Base-by-base conservation (phyloP, 352 stramenopile species). In the Phytophthora foliorum region DNA sequence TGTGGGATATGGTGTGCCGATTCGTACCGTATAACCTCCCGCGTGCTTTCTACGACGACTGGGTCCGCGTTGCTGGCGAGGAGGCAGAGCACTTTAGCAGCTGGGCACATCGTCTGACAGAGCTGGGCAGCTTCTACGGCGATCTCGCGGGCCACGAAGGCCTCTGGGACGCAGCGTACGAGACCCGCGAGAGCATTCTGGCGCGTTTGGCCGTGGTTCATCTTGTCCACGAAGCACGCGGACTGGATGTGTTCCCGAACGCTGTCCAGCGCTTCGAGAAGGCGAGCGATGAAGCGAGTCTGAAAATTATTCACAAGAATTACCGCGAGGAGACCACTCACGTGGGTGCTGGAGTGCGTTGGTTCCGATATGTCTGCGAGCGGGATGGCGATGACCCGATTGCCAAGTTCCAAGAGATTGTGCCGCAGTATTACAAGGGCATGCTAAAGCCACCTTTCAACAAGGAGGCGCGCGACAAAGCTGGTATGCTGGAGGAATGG, bases 1-100 rank as follows among this genome's bases (percentile, higher is more conserved):
- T 86, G 68, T 91, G 81, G 81, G 83, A 90, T 63, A 84, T 89
- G 61, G 66, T 91, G 17, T 69, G 62, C 8, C 80, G 83, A 36
- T 89, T 89, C 56, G 72, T 84, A 36, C 25, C 63, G 27, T 74
- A 82, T 36, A 59, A 82, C 17, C 62, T 85, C 11, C 82, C 82
- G 3, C 66, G 62, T 32, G 72, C 64, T 22, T 90, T 91, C 53
- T 88, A 84, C 60, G 81, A 89, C 39, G 81, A 90, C 66, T 91
- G 76, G 78, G 80, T 85, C 10, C 71, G 81, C 36, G 67, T 88
- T 52, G 78, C 78, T 32, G 66, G 69, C 36, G 78, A 91, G 48
- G 79, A 90, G 39, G 72, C 83, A 13, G 52, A 80, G 14, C 83
- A 89, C 66, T 89, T 84, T 38, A 67, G 21, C 45, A 86, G 71